Evolutionary conservation across 2,329 filamentous ascomycete species (phyloP).

Genomic region (Phialocephala subalpina): DNA sequence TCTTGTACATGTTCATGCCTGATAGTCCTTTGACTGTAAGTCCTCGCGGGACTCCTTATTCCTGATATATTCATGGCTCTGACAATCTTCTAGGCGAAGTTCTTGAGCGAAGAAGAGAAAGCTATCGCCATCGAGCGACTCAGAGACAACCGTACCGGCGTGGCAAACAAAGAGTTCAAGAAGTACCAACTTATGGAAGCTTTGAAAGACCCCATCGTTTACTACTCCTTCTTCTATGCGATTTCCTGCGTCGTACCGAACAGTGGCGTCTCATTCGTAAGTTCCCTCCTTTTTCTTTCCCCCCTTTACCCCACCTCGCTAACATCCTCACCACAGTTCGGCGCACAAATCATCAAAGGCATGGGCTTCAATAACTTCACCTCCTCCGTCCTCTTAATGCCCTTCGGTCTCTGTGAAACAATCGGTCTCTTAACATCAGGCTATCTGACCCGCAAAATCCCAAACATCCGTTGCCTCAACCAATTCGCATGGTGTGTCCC

Average conservation of each 20-base stretch:
- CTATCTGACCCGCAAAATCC: conserved; percentile 1
- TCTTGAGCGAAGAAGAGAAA: conserved; percentile 12
- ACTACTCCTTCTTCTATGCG: conserved; percentile 4
- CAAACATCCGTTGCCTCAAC: background rate
- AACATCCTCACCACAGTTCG: background rate
- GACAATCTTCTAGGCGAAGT: conserved; percentile 2
- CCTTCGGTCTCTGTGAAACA: conserved; percentile 3
- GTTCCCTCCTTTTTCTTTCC: background rate
- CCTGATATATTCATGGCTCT: background rate
- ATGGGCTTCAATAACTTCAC: conserved; percentile 9
- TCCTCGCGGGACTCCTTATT: background rate
- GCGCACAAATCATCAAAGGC: conserved; percentile 2
- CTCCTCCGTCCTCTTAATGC: conserved; percentile 8
- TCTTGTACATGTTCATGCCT: conserved; percentile 3
- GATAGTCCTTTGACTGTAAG: background rate
- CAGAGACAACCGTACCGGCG: conserved; percentile 10
- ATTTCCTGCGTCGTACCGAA: background rate
- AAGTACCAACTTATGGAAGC: conserved; percentile 14
- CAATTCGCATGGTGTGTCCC: conserved; percentile 6
- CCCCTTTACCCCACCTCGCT: background rate
- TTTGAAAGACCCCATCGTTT: conserved; percentile 10
- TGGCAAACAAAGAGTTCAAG: conserved; percentile 13
- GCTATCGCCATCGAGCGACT: conserved; percentile 12
- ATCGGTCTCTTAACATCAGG: background rate
- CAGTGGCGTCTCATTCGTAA: conserved; percentile 4